A percentile compares a stretch with the other conserved stretches of the same genome.
These are phyloP conservation scores for Ceratocystis cubensis DNA, from an alignment of 2,329 filamentous ascomycete species.

Conservation along the genomic window DNA sequence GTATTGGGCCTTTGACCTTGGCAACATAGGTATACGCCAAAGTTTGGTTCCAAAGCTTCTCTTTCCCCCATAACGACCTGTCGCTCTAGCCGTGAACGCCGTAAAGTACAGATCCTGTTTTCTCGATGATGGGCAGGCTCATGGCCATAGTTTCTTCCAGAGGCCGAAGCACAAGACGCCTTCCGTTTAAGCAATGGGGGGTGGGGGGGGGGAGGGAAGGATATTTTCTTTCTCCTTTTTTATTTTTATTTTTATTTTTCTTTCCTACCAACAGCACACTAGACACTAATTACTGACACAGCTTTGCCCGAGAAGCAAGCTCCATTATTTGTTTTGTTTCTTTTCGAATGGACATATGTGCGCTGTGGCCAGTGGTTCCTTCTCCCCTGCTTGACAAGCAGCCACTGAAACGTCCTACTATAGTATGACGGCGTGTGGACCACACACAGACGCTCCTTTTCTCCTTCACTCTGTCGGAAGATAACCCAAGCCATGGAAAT, in stretches of 20 bases:
- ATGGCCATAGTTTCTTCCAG: too few relatives aligned
- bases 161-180: too few relatives aligned
- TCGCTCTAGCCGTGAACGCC: background rate
- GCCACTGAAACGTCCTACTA: constrained; percentile 7
- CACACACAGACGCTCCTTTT: constrained; percentile 8
- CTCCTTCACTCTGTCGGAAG: background rate
- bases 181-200: too few relatives aligned
- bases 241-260: too few relatives aligned
- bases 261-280: too few relatives aligned
- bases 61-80: background rate
- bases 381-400: constrained; percentile 1
- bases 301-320: background rate
- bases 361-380: background rate
- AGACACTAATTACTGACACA: too few relatives aligned
- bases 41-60: background rate
- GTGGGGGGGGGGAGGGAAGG: too few relatives aligned
- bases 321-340: background rate
- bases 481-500: constrained; percentile 4
- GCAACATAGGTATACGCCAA: background rate
- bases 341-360: background rate
- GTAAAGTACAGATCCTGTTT: background rate
- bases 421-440: constrained; percentile 2
- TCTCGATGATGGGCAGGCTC: background rate
- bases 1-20: too few relatives aligned
- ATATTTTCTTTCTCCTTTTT: too few relatives aligned